These are phyloP conservation scores for Cladosporium phlei DNA, from an alignment of 2,329 filamentous ascomycete genomes.

Conservation along the genomic window DNA sequence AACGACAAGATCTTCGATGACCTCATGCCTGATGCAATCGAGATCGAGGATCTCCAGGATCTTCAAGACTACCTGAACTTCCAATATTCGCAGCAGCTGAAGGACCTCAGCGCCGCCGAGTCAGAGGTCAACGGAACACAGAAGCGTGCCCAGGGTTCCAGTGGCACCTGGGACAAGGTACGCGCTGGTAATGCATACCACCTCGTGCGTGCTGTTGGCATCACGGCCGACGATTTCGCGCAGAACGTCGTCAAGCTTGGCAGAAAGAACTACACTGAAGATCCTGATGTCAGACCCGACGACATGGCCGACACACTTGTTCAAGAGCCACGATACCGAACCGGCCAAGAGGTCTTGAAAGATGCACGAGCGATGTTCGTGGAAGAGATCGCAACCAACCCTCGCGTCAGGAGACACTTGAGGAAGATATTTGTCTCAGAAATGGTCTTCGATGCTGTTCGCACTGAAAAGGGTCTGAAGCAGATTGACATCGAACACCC, in stretches of 20 bases:
- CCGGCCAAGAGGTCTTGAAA: conserved; percentile 67
- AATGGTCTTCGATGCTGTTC: conserved; percentile 77
- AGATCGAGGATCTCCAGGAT: conserved; percentile 94
- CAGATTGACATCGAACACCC: conserved; percentile 93
- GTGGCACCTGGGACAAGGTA: conserved; percentile 76
- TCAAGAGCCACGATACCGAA: conserved; percentile 66
- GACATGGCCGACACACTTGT: conserved; percentile 79
- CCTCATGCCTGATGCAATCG: conserved; percentile 72
- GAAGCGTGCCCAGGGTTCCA: conserved; percentile 75
- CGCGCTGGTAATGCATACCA: conserved; percentile 73
- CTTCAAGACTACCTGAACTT: conserved; percentile 96
- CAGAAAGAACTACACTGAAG: conserved; percentile 76
- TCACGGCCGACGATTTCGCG: conserved; percentile 81
- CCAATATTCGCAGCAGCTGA: conserved; percentile 78
- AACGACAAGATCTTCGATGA: conserved; percentile 73
- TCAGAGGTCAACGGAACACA: conserved; percentile 62
- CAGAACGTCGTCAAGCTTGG: conserved; percentile 77
- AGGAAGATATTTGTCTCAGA: conserved; percentile 77
- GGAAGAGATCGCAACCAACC: conserved; percentile 83
- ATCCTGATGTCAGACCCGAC: conserved; percentile 72
- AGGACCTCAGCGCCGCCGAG: conserved; percentile 65
- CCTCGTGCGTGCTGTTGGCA: conserved; percentile 84
- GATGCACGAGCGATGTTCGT: conserved; percentile 84
- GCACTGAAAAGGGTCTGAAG: conserved; percentile 89
- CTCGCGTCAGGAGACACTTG: conserved; percentile 83